These are phyloP conservation scores for Starmerella potacharoeniae DNA, from an alignment of 805 yeast genomes.

Conservation along the genomic window DNA sequence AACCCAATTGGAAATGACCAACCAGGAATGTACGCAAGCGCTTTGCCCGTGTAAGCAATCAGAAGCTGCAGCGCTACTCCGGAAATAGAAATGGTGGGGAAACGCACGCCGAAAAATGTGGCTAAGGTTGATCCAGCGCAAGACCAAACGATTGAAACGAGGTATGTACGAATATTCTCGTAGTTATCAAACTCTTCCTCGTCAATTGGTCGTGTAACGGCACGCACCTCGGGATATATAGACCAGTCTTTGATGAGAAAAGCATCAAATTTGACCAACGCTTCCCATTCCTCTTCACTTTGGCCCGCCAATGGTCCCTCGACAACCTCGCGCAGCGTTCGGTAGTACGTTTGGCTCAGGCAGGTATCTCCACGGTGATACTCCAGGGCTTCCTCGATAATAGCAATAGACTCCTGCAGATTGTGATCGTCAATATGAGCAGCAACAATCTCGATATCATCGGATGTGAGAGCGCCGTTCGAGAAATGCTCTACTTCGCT, in stretches of 20 bases:
- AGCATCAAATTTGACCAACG: constrained; percentile 32
- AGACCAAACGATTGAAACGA: constrained; percentile 41
- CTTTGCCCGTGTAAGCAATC: constrained; percentile 47
- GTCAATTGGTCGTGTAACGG: constrained; percentile 43
- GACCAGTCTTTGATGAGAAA: constrained; percentile 36
- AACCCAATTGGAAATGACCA: constrained; percentile 14
- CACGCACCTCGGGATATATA: constrained; percentile 51
- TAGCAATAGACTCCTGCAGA: constrained; percentile 32
- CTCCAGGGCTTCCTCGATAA: constrained; percentile 33
- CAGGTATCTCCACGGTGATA: constrained; percentile 41
- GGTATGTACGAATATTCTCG: constrained; percentile 44
- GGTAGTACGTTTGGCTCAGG: constrained; percentile 33
- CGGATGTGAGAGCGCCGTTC: constrained; percentile 7
- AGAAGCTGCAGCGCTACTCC: constrained; percentile 47
- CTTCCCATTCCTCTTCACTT: constrained; percentile 20
- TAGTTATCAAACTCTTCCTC: constrained; percentile 28
- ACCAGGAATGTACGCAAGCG: constrained; percentile 27
- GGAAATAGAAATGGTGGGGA: constrained; percentile 42
- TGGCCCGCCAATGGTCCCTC: not conserved
- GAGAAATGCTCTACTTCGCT: constrained; percentile 4
- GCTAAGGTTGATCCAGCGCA: constrained; percentile 34
- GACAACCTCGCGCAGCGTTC: constrained; percentile 27
- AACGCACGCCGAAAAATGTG: constrained; percentile 41
- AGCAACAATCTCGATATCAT: constrained; percentile 15
- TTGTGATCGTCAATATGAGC: constrained; percentile 22